Percentiles rank a stretch among this genome's conserved stretches.
phyloP scores from a whole-genome alignment of 805 yeast species.

The Pichia ethanolica region DNA sequence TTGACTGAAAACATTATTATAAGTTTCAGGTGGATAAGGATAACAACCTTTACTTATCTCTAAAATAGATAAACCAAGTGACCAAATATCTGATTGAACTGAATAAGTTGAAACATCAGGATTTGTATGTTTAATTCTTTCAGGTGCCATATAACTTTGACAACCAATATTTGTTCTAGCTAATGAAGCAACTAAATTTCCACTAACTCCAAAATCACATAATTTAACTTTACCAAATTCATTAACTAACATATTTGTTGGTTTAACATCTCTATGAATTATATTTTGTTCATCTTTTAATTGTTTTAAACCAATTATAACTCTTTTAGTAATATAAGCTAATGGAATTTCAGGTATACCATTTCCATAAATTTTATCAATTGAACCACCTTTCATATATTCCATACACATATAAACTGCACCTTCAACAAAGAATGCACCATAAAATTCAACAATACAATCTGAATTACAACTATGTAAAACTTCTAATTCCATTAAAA shows the following conservation, averaged over 20 bases:
- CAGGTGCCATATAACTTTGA: slow-evolving; percentile 98
- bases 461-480: slow-evolving; percentile 87
- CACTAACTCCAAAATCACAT: slow-evolving; percentile 95
- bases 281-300: slow-evolving; percentile 87
- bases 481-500: slow-evolving; percentile 91
- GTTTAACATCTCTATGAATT: slow-evolving; percentile 94
- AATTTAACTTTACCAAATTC: slow-evolving; percentile 75
- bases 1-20: slow-evolving; percentile 83
- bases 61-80: slow-evolving; percentile 75
- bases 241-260: slow-evolving; percentile 84
- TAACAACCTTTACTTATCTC: slow-evolving; percentile 88
- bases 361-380: slow-evolving; percentile 73
- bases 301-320: slow-evolving; percentile 72
- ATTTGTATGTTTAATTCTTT: slow-evolving; percentile 68
- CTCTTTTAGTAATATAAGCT: slow-evolving; percentile 73
- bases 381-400: slow-evolving; percentile 93
- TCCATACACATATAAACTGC: slow-evolving; percentile 98
- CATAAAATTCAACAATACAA: slow-evolving; percentile 90
- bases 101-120: slow-evolving; percentile 80
- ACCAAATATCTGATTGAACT: slow-evolving; percentile 95
- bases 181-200: slow-evolving; percentile 87
- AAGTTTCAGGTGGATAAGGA: slow-evolving; percentile 96
- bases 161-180: slow-evolving; percentile 97
- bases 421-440: slow-evolving; percentile 96
- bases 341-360: slow-evolving; percentile 74